Evolutionary conservation across 768 basidiomycete species (phyloP), one percentile per base, ranked within the genome.

Genomic region (Tylopilus subfusipes): DNA sequence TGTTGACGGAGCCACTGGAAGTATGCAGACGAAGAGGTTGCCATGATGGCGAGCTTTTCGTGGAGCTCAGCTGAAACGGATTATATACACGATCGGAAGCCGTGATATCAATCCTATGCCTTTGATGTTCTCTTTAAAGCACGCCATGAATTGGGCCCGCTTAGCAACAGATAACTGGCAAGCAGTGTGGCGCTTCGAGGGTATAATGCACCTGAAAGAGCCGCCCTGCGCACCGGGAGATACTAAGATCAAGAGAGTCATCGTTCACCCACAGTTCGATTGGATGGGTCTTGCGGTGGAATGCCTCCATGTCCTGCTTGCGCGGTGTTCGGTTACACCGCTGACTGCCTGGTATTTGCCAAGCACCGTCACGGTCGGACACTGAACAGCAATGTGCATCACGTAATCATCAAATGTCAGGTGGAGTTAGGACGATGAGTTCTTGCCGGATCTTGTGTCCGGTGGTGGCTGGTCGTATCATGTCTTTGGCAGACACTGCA

Each of bases 401-500:
- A 14, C 25, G 9, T 43, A 25, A 43, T 43, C 24, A 42, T 9
- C 11, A 21, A 36, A 18, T 7, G 11, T 30, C 30, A 29, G 9
- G n/a, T n/a, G n/a, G n/a, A n/a, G n/a, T n/a, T n/a, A n/a, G n/a
- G n/a, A n/a, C n/a, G n/a, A n/a, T n/a, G n/a, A n/a, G n/a, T n/a
- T n/a, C n/a, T n/a, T n/a, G n/a, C n/a, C n/a, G n/a, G n/a, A 34
- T 34, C 34, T 36, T 16, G 4, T 36, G 13, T 33, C 31, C 6
- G 34, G 16, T 16, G 16, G 30, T 33, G 19, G 33, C 5, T 42
- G 16, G 8, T 16, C 53, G 5, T n/a, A 58, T 31, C 42, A 60
- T 69, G 66, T 67, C 67, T 7, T 50, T 68, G 50, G 49, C 54
- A 34, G 56, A 59, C 11, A 53, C 56, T 10, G 64, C 65, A 21